phyloP scores from a whole-genome alignment of 495 filamentous ascomycete genomes.

The Aspergillus sclerotiicarbonarius region DNA sequence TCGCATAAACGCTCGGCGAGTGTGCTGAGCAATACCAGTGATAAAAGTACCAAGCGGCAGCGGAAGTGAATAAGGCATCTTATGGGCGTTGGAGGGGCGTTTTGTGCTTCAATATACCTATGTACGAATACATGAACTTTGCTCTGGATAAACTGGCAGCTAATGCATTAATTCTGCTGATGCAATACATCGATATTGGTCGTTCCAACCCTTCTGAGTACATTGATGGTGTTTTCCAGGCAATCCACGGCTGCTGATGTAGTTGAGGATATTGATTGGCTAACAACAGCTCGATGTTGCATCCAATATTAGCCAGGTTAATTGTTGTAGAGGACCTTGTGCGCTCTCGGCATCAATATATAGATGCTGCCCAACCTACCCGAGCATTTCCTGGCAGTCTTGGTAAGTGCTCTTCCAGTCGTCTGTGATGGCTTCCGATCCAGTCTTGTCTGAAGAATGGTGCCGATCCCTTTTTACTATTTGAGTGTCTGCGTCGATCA shows the following conservation, averaged over 20 bases:
- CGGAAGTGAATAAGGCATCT: constrained; percentile 53
- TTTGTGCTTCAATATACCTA: constrained; percentile 27
- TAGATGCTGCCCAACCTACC: not conserved
- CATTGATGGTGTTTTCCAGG: not conserved
- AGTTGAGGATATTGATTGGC: not conserved
- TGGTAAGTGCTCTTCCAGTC: constrained; percentile 2
- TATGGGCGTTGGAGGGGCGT: constrained; percentile 9
- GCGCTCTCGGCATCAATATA: too few species aligned
- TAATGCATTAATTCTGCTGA: constrained; percentile 3
- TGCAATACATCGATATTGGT: not conserved
- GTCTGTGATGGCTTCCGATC: not conserved
- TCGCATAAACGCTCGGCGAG: constrained; percentile 73
- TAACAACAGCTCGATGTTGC: too few species aligned
- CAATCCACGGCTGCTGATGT: too few species aligned
- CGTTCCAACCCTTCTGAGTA: not conserved
- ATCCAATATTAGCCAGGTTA: too few species aligned
- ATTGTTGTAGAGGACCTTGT: too few species aligned
- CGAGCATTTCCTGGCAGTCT: not conserved
- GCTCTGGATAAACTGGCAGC: constrained; percentile 12
- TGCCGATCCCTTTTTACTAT: not conserved
- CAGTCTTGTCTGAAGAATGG: not conserved
- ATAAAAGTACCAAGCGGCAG: constrained; percentile 69
- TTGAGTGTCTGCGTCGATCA: not conserved
- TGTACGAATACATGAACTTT: constrained; percentile 42
- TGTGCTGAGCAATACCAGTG: constrained; percentile 65